phyloP scores from a whole-genome alignment of 257 asterid genomes.

The Capsicum rhomboideum region DNA sequence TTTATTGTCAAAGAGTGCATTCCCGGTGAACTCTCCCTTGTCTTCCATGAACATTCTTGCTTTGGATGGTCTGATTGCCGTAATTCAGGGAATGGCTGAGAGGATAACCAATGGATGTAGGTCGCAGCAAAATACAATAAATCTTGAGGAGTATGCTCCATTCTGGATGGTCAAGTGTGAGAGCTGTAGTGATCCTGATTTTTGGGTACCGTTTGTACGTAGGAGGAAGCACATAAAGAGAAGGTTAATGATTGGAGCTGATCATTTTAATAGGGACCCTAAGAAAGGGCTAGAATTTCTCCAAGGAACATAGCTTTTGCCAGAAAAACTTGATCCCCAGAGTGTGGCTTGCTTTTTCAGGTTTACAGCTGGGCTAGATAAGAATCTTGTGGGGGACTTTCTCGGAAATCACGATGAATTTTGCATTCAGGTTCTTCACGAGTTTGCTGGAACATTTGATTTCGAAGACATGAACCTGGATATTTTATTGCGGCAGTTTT shows the following conservation, averaged over 20 bases:
- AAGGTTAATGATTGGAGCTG: constrained; percentile 94
- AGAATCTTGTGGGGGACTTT: constrained; percentile 93
- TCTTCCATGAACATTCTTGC: constrained; percentile 97
- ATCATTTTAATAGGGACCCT: constrained; percentile 94
- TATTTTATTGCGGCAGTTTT: constrained; percentile 74
- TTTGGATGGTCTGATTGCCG: constrained; percentile 91
- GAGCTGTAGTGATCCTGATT: constrained; percentile 67
- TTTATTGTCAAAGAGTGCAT: constrained; percentile 82
- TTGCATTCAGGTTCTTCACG: constrained; percentile 93
- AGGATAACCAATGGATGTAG: constrained; percentile 75
- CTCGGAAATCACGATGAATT: constrained; percentile 96
- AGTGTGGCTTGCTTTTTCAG: constrained; percentile 98
- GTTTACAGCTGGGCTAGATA: constrained; percentile 88
- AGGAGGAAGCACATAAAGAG: constrained; percentile 75
- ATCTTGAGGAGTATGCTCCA: constrained; percentile 75
- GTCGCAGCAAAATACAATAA: constrained; percentile 46
- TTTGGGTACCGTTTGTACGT: constrained; percentile 91
- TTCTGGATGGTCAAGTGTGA: constrained; percentile 95
- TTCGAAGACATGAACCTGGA: constrained; percentile 90
- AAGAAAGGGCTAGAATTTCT: constrained; percentile 97
- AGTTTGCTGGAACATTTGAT: constrained; percentile 88
- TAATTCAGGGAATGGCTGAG: constrained; percentile 99
- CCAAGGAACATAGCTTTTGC: constrained; percentile 86
- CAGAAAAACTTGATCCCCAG: constrained; percentile 95
- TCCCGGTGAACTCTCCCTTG: constrained; percentile 88